These are phyloP conservation scores for Rhizomucor pusillus DNA, from an alignment of 371 early-diverging fungal genomes.

Conservation along the genomic window DNA sequence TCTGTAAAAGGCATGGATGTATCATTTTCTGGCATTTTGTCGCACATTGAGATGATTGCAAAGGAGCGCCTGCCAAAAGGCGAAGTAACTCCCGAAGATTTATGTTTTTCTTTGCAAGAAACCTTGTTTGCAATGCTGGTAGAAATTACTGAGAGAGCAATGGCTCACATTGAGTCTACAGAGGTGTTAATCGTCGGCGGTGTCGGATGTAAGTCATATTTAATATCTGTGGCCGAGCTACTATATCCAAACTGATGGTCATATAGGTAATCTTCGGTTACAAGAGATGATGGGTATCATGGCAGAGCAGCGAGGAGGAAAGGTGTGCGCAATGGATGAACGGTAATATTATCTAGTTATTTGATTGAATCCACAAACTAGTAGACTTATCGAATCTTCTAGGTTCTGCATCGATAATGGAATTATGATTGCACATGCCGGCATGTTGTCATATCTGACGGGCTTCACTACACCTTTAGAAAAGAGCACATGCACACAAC, in stretches of 20 bases:
- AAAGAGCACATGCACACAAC: slow-evolving; percentile 93
- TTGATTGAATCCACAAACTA: not conserved
- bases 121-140: slow-evolving; percentile 99
- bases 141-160: slow-evolving; percentile 99
- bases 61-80: slow-evolving; percentile 59
- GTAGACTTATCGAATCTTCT: not conserved
- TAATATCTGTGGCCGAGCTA: not conserved
- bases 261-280: slow-evolving; percentile 78
- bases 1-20: slow-evolving; percentile 99
- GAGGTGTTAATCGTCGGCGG: slow-evolving; percentile 99
- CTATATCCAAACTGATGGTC: not conserved
- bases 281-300: slow-evolving; percentile 99
- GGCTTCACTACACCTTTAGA: slow-evolving; percentile 75
- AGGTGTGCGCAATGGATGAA: slow-evolving; percentile 97
- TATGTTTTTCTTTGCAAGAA: slow-evolving; percentile 99
- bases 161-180: slow-evolving; percentile 94
- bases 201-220: slow-evolving; percentile 85
- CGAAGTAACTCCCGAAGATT: slow-evolving; percentile 77
- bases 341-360: slow-evolving; percentile 42
- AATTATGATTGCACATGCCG: slow-evolving; percentile 99
- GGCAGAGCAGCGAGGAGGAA: slow-evolving; percentile 90
- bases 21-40: slow-evolving; percentile 97
- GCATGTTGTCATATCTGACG: slow-evolving; percentile 74
- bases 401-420: slow-evolving; percentile 99
- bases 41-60: slow-evolving; percentile 83